Conservation (phyloP, 2,329 filamentous ascomycete genomes). For the Neopestalotiopsis rosae region DNA sequence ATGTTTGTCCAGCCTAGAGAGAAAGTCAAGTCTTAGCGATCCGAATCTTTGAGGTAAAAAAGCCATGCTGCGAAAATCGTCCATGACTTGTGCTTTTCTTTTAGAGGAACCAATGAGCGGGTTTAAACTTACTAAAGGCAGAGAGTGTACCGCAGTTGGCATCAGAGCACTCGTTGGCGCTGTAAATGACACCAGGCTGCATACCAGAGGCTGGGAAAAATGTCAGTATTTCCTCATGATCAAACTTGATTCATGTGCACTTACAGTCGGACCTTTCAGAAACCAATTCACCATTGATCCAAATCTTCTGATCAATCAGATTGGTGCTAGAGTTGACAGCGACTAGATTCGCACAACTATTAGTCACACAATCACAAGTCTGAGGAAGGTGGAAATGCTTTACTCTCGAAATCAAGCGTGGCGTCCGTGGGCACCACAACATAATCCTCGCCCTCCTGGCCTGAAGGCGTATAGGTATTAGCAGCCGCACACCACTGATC, state of each 20-base stretch:
- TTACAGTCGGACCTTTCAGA: slow-evolving; percentile 20
- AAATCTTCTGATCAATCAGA: slow-evolving; percentile 19
- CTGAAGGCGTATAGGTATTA: slow-evolving; percentile 20
- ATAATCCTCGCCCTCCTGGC: slow-evolving; percentile 13
- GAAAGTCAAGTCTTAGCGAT: not conserved
- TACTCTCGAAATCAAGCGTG: slow-evolving; percentile 20
- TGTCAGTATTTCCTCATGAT: not conserved
- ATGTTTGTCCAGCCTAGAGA: slow-evolving; percentile 16
- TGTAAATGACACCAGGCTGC: slow-evolving; percentile 23
- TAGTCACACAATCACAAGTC: not conserved
- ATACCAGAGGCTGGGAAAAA: slow-evolving; percentile 7
- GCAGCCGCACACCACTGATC: slow-evolving; percentile 19
- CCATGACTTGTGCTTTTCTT: too few species aligned
- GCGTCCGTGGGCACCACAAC: slow-evolving; percentile 16
- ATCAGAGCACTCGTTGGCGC: slow-evolving; percentile 16
- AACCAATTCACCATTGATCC: slow-evolving; percentile 20
- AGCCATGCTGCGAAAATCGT: too few species aligned
- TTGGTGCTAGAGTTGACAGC: slow-evolving; percentile 7
- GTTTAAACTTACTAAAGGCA: slow-evolving; percentile 14
- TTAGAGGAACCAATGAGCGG: not conserved
- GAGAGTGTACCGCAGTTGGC: slow-evolving; percentile 20
- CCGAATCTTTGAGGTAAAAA: not conserved
- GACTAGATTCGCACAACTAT: not conserved
- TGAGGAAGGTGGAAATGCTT: not conserved
- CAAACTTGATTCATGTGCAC: not conserved